Conservation (phyloP, 768 basidiomycete species). For the Tephrocybe sp. region DNA sequence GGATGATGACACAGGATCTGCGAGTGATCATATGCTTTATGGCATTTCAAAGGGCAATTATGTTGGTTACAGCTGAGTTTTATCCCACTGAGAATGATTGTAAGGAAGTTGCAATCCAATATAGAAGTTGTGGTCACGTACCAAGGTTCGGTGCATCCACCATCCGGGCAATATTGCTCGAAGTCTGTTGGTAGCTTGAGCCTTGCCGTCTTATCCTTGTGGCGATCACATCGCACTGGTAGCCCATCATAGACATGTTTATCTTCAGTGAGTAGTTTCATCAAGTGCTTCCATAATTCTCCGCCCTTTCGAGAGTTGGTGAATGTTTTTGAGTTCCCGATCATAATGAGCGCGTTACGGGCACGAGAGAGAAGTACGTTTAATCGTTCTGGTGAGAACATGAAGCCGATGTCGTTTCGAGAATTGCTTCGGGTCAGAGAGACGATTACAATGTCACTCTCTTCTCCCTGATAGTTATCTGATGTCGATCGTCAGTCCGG, state of each 20-base stretch:
- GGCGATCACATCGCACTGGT: slow-evolving; percentile 58
- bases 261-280: slow-evolving; percentile 40
- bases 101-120: background rate
- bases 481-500: no score
- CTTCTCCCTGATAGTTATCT: slow-evolving; percentile 83
- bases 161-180: slow-evolving; percentile 52
- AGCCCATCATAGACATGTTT: slow-evolving; percentile 59
- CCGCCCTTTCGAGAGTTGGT: slow-evolving; percentile 47
- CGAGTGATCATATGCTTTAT: slow-evolving; percentile 53
- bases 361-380: slow-evolving; percentile 74
- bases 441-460: slow-evolving; percentile 66
- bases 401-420: slow-evolving; percentile 63
- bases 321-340: slow-evolving; percentile 67
- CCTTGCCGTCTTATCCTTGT: slow-evolving; percentile 39
- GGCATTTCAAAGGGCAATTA: slow-evolving; percentile 59
- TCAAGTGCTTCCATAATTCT: slow-evolving; percentile 51
- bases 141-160: slow-evolving; percentile 65
- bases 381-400: slow-evolving; percentile 67
- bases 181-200: slow-evolving; percentile 49
- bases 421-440: slow-evolving; percentile 63
- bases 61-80: slow-evolving; percentile 57
- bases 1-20: slow-evolving; percentile 47
- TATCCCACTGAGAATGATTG: background rate
- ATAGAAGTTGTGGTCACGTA: slow-evolving; percentile 24
- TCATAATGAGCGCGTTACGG: slow-evolving; percentile 63